Conservation (phyloP, 371 early-diverging fungal genomes). For the Mucor mucedo region DNA sequence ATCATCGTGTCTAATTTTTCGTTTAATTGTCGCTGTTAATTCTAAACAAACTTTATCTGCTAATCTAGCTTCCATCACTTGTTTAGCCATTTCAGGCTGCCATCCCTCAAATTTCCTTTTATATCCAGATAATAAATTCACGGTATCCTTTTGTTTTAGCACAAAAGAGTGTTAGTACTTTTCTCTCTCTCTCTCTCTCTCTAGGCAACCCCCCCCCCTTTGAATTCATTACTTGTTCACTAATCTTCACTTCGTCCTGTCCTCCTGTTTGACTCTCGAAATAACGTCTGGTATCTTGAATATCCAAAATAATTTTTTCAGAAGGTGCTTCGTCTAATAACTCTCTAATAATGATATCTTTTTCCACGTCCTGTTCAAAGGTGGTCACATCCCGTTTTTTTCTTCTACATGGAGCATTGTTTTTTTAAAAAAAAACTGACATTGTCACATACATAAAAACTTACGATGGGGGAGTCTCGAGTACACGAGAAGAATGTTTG, state of each 20-base stretch:
- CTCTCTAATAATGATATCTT: slow-evolving; percentile 69
- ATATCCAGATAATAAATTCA: slow-evolving; percentile 30
- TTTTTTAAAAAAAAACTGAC: not conserved
- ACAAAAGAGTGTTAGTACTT: not conserved
- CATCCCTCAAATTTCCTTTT: slow-evolving; percentile 43
- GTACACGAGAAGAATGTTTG: slow-evolving; percentile 86
- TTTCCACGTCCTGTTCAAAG: slow-evolving; percentile 50
- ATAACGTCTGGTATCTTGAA: slow-evolving; percentile 78
- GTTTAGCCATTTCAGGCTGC: slow-evolving; percentile 48
- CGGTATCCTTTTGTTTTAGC: slow-evolving; percentile 16
- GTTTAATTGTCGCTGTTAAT: slow-evolving; percentile 41
- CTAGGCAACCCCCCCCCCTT: too few relatives aligned
- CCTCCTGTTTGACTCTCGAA: slow-evolving; percentile 76
- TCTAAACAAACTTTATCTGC: slow-evolving; percentile 42
- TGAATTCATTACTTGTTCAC: slow-evolving; percentile 12
- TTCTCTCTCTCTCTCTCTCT: too few relatives aligned
- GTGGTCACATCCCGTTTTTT: slow-evolving; percentile 12
- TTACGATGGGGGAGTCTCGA: slow-evolving; percentile 56
- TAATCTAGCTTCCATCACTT: slow-evolving; percentile 36
- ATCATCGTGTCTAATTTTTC: slow-evolving; percentile 36
- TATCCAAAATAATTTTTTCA: slow-evolving; percentile 65
- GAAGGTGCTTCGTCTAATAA: slow-evolving; percentile 57
- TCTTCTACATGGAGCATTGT: slow-evolving; percentile 15
- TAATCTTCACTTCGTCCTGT: slow-evolving; percentile 27
- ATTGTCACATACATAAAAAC: not conserved